Evolutionary conservation across 1,284 basidiomycete genomes (phyloP).

Genomic region (Fomitopsis betulina): DNA sequence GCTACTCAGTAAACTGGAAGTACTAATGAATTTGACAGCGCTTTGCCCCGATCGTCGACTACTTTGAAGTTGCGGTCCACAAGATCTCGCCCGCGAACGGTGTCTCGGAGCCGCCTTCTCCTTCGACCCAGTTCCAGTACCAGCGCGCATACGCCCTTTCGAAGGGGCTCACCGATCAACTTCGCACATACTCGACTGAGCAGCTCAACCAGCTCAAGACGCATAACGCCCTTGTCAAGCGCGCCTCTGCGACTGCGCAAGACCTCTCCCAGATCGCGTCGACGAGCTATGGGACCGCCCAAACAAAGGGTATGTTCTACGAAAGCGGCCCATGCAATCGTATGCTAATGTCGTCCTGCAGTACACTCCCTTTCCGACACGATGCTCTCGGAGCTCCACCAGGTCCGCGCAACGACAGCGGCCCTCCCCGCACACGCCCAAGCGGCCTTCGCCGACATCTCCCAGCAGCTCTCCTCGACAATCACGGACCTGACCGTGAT

Average conservation of each 20-base stretch:
- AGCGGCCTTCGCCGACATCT: constrained; percentile 40
- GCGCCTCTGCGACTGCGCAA: constrained; percentile 63
- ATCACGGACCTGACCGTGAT: constrained; percentile 49
- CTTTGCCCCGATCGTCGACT: constrained; percentile 69
- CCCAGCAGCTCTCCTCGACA: constrained; percentile 41
- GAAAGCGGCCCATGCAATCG: neutral
- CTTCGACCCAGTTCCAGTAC: constrained; percentile 56
- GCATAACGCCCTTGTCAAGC: constrained; percentile 68
- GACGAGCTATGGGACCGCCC: constrained; percentile 45
- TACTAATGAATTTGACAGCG: constrained; percentile 34
- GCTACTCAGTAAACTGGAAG: constrained; percentile 12
- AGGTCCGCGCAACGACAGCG: constrained; percentile 43
- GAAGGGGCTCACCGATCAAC: constrained; percentile 53
- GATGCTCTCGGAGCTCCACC: constrained; percentile 62
- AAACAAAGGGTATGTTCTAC: constrained; percentile 25
- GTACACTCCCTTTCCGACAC: constrained; percentile 52
- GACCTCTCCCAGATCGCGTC: constrained; percentile 55
- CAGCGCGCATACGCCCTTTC: constrained; percentile 67
- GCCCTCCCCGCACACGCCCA: constrained; percentile 54
- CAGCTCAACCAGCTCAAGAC: constrained; percentile 66
- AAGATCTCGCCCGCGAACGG: constrained; percentile 37
- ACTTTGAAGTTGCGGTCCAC: constrained; percentile 56
- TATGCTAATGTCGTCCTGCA: neutral
- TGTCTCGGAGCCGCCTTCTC: constrained; percentile 13
- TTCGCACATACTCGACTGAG: constrained; percentile 62